These are phyloP conservation scores for Fomitopsis palustris DNA, from an alignment of 1,284 basidiomycete genomes.

Conservation along the genomic window DNA sequence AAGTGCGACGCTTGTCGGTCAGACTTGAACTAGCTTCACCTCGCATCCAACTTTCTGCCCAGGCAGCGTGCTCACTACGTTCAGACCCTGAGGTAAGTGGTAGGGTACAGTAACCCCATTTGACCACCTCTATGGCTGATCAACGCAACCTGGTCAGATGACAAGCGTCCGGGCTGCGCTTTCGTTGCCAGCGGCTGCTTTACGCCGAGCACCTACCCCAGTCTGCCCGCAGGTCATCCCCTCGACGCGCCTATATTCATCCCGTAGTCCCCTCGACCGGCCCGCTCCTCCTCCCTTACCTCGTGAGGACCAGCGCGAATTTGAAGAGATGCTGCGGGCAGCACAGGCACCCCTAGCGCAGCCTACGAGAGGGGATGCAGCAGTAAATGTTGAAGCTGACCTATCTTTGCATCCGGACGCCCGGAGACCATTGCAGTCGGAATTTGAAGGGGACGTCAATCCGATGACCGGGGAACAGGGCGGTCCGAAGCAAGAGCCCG, in stretches of 20 bases:
- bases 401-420: slow-evolving; percentile 66
- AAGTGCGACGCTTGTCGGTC: neutral
- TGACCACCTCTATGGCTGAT: neutral
- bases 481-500: slow-evolving; percentile 75
- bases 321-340: slow-evolving; percentile 66
- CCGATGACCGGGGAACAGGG: slow-evolving; percentile 73
- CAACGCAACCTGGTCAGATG: neutral
- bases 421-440: slow-evolving; percentile 49
- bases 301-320: slow-evolving; percentile 66
- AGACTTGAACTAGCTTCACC: neutral
- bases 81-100: neutral
- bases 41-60: neutral
- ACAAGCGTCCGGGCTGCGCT: neutral
- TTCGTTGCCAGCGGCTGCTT: neutral
- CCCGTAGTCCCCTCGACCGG: slow-evolving; percentile 39
- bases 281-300: slow-evolving; percentile 73
- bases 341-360: slow-evolving; percentile 46
- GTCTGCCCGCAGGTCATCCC: neutral
- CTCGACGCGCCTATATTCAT: slow-evolving; percentile 18
- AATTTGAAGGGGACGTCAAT: slow-evolving; percentile 73
- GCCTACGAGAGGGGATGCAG: slow-evolving; percentile 14
- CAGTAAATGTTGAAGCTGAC: slow-evolving; percentile 33
- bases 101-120: neutral
- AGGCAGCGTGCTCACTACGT: neutral
- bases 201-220: neutral